Percentiles rank a stretch among this genome's conserved stretches.
Evolutionary conservation across 2,329 filamentous ascomycete genomes (phyloP).

Genomic region (Piedraia hortae): DNA sequence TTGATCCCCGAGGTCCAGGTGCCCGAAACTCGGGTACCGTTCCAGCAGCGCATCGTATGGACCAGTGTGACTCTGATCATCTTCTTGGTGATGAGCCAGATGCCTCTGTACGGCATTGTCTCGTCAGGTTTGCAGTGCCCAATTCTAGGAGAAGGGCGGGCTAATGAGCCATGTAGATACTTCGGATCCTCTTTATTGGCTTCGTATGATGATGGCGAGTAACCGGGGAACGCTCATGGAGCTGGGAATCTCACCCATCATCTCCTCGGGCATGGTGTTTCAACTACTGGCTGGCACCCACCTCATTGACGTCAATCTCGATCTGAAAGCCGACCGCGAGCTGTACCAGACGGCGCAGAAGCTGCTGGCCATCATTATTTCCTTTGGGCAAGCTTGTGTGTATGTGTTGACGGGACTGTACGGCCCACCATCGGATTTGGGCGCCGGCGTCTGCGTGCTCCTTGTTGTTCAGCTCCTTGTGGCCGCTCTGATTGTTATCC

Average conservation of each 20-base stretch:
- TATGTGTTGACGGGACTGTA: conserved; percentile 97
- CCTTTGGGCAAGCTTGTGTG: conserved; percentile 89
- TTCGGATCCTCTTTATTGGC: conserved; percentile 96
- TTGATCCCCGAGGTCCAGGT: conserved; percentile 97
- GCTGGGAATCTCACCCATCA: conserved; percentile 60
- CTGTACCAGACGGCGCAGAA: conserved; percentile 99
- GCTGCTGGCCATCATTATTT: conserved; percentile 83
- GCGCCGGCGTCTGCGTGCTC: conserved; percentile 92
- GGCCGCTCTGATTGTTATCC: conserved; percentile 93
- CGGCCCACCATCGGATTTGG: conserved; percentile 83
- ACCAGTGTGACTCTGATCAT: conserved; percentile 53
- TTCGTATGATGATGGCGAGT: conserved; percentile 99
- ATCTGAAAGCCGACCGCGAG: conserved; percentile 98
- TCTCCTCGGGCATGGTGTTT: conserved; percentile 99
- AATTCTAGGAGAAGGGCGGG: conserved; percentile 2
- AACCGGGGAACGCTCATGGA: conserved; percentile 31
- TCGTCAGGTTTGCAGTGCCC: conserved; percentile 31
- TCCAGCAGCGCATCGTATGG: conserved; percentile 52
- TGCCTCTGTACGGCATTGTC: conserved; percentile 93
- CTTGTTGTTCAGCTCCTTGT: conserved; percentile 94
- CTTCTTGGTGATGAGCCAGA: conserved; percentile 99
- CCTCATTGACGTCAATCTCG: conserved; percentile 98
- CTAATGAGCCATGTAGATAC: conserved; percentile 21
- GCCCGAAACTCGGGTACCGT: conserved; percentile 92
- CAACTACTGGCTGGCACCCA: conserved; percentile 97